Percentiles rank a stretch among this genome's conserved stretches.
phyloP scores from a whole-genome alignment of 805 yeast genomes.

The Candida chilensis region DNA sequence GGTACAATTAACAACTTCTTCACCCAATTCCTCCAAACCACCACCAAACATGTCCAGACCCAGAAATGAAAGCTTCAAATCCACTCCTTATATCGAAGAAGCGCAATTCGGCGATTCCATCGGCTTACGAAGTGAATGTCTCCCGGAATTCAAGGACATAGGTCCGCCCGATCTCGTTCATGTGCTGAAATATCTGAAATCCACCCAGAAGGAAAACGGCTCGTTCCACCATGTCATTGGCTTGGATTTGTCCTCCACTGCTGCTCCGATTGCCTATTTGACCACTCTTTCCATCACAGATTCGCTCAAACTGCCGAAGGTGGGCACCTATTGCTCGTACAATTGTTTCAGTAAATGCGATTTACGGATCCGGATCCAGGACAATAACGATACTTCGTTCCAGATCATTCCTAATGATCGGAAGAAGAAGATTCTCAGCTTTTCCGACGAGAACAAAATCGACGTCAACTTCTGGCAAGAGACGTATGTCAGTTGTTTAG shows the following conservation, averaged over 20 bases:
- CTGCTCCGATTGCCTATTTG: conserved; percentile 47
- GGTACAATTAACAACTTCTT: no score
- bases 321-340: conserved; percentile 57
- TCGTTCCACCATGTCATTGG: conserved; percentile 48
- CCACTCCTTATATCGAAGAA: conserved; percentile 33
- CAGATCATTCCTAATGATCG: conserved; percentile 9
- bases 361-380: conserved; percentile 48
- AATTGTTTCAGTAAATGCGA: conserved; percentile 72
- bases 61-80: no score
- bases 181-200: conserved; percentile 27
- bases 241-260: conserved; percentile 39
- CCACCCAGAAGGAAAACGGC: conserved; percentile 37
- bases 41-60: no score
- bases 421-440: not conserved
- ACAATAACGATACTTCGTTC: conserved; percentile 23
- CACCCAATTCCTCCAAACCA: no score
- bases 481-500: conserved; percentile 44
- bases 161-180: conserved; percentile 75
- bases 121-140: conserved; percentile 32
- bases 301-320: conserved; percentile 16
- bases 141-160: conserved; percentile 37
- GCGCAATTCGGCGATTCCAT: conserved; percentile 42
- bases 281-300: conserved; percentile 25
- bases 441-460: not conserved
- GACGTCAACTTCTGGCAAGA: conserved; percentile 43